Percentiles rank a stretch among this genome's conserved stretches.
Conservation (phyloP, 257 asterid species). For the Nicotiana noctiflora region DNA sequence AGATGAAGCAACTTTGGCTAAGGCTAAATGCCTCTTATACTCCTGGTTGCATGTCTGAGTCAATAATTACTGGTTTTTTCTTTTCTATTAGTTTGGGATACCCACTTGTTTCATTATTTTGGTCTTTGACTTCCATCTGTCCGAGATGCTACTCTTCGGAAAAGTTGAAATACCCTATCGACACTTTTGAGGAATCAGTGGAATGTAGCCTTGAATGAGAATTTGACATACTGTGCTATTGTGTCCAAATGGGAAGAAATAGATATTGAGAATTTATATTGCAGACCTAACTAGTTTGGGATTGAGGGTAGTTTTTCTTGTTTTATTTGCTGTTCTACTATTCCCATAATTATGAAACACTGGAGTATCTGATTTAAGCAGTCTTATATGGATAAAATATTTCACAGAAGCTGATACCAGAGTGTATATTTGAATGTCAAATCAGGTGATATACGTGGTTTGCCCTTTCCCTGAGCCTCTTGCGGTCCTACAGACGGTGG, state of each 20-base stretch:
- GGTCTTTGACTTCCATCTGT: neutral
- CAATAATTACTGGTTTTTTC: neutral
- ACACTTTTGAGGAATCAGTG: neutral
- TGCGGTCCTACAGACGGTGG: conserved; percentile 82
- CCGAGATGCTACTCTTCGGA: too few species aligned
- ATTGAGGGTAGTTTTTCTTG: neutral
- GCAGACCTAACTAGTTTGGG: neutral
- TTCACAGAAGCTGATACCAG: neutral
- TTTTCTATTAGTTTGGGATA: neutral
- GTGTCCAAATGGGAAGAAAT: neutral
- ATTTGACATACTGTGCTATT: neutral
- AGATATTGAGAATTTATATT: neutral
- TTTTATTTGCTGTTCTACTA: neutral
- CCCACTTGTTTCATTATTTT: neutral
- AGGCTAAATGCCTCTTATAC: neutral
- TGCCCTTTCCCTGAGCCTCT: conserved; percentile 99
- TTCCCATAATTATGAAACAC: neutral
- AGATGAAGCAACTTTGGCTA: neutral
- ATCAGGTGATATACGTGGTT: conserved; percentile 90
- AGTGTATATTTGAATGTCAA: conserved; percentile 3
- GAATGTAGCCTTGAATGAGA: neutral
- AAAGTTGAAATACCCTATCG: neutral
- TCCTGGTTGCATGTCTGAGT: neutral
- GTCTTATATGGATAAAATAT: neutral
- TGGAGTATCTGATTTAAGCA: neutral